Evolutionary conservation across 495 filamentous ascomycete genomes (phyloP).

Genomic region (Tuber microsphaerosporum): DNA sequence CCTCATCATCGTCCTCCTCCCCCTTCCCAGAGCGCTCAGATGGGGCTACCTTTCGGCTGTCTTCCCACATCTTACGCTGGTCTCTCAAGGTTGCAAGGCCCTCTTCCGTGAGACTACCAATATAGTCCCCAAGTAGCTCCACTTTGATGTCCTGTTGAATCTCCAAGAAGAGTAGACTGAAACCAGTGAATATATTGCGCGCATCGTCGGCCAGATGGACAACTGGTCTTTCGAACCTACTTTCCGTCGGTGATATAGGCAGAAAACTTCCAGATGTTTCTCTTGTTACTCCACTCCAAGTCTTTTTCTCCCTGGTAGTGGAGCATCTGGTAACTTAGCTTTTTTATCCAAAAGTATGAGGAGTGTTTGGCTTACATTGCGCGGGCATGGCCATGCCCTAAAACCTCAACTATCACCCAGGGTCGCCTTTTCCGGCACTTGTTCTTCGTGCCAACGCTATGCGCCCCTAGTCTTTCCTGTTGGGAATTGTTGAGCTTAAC

Average conservation of each 20-base stretch:
- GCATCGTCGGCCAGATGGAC: slow-evolving; percentile 15
- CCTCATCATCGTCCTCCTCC: slow-evolving; percentile 38
- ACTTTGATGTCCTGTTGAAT: slow-evolving; percentile 17
- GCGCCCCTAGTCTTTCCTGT: slow-evolving; percentile 19
- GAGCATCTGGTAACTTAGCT: slow-evolving; percentile 8
- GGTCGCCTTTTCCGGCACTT: slow-evolving; percentile 31
- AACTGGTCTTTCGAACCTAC: slow-evolving; percentile 9
- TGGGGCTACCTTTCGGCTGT: slow-evolving; percentile 26
- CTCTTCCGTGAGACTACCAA: slow-evolving; percentile 14
- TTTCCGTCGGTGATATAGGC: slow-evolving; percentile 21
- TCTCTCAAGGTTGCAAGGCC: neutral
- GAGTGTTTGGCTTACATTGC: slow-evolving; percentile 4
- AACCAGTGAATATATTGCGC: slow-evolving; percentile 17
- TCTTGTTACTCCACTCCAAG: slow-evolving; percentile 15
- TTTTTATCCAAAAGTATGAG: neutral
- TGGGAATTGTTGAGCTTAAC: slow-evolving; percentile 16
- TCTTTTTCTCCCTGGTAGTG: slow-evolving; percentile 25
- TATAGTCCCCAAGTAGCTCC: slow-evolving; percentile 22
- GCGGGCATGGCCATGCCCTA: slow-evolving; percentile 13
- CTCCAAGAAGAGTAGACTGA: slow-evolving; percentile 21
- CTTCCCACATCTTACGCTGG: neutral
- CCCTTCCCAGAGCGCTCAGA: slow-evolving; percentile 48
- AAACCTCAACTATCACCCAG: slow-evolving; percentile 21
- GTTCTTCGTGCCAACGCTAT: slow-evolving; percentile 22
- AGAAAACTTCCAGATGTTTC: slow-evolving; percentile 22